A percentile compares a stretch with the other conserved stretches of the same genome.
Conservation (phyloP, 2,329 filamentous ascomycete genomes). For the Colletotrichum agaves region DNA sequence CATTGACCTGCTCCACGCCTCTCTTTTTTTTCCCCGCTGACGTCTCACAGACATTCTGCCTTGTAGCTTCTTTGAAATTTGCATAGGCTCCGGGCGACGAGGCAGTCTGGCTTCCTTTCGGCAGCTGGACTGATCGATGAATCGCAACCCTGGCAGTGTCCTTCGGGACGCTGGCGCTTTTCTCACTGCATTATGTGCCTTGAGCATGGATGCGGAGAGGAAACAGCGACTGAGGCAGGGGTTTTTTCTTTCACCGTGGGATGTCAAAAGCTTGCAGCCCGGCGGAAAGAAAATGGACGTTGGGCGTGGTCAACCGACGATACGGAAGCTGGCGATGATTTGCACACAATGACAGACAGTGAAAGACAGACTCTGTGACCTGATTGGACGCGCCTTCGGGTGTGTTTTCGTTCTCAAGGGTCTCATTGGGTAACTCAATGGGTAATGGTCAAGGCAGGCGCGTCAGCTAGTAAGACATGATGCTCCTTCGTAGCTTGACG, state of each 20-base stretch:
- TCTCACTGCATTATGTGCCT: constrained; percentile 63
- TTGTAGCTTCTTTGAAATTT: constrained; percentile 17
- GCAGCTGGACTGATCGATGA: constrained; percentile 12
- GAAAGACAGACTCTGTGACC: too few species aligned
- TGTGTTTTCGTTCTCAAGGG: too few species aligned
- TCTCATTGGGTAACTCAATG: too few species aligned
- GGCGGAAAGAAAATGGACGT: too few species aligned
- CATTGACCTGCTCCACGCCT: background rate
- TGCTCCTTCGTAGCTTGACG: too few species aligned
- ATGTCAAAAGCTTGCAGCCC: too few species aligned
- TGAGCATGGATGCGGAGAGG: constrained; percentile 62
- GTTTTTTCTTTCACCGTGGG: too few species aligned
- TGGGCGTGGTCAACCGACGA: too few species aligned
- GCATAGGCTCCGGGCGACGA: constrained; percentile 2
- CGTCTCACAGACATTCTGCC: constrained; percentile 9
- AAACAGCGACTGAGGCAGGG: constrained; percentile 23
- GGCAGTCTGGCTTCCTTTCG: background rate
- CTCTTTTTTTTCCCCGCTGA: constrained; percentile 3
- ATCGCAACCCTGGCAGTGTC: constrained; percentile 37
- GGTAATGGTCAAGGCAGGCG: too few species aligned
- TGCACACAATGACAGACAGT: too few species aligned
- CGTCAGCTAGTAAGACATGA: background rate
- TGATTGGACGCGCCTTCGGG: too few species aligned
- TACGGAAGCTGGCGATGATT: too few species aligned
- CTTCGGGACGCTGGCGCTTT: constrained; percentile 51